Evolutionary conservation across 352 stramenopile genomes (phyloP).

Genomic region (Heterotrichella gracilis): DNA sequence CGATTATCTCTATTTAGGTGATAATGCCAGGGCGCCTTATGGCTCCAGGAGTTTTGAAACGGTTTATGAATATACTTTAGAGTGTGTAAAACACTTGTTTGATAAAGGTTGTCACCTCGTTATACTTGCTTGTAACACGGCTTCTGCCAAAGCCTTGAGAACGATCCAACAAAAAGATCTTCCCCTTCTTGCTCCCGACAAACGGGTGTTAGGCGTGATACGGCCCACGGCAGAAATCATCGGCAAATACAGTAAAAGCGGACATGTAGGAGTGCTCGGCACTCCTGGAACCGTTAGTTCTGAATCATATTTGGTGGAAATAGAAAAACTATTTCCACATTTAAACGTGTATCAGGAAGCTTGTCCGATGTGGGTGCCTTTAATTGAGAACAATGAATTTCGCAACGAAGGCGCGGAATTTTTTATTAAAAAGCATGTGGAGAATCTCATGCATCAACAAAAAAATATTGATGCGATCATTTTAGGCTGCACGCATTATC

Average conservation of each 20-base stretch:
- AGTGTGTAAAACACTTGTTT: neutral
- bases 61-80: neutral
- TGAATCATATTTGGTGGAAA: neutral
- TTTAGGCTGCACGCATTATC: neutral
- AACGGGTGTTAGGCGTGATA: neutral
- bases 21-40: neutral
- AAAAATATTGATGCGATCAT: neutral
- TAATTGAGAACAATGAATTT: neutral
- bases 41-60: neutral
- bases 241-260: neutral
- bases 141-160: neutral
- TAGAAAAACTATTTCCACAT: neutral
- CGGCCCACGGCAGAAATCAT: neutral
- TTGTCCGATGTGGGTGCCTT: neutral
- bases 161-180: constrained; percentile 3
- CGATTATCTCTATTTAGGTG: neutral
- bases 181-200: neutral
- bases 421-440: neutral
- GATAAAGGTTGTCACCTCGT: neutral
- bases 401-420: neutral
- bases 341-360: neutral
- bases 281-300: neutral
- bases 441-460: neutral
- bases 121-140: neutral
- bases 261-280: neutral